These are phyloP conservation scores for Leccinum ochraceum DNA, from an alignment of 768 basidiomycete species.

Conservation along the genomic window DNA sequence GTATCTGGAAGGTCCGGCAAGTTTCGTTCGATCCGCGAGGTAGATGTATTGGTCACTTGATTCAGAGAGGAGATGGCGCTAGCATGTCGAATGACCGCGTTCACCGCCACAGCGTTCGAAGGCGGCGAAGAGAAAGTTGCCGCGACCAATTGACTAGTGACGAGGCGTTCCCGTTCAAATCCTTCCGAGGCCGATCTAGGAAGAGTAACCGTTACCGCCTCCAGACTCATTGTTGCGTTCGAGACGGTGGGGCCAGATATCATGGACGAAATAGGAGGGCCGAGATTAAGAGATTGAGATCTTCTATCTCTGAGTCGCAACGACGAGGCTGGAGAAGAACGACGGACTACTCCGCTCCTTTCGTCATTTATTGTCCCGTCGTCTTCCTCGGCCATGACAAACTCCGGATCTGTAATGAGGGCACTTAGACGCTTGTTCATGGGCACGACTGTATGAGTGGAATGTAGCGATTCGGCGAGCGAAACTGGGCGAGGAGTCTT, in stretches of 20 bases:
- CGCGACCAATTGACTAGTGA: slow-evolving; percentile 42
- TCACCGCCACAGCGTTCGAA: slow-evolving; percentile 23
- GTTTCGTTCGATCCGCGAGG: slow-evolving; percentile 29
- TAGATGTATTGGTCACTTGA: slow-evolving; percentile 30
- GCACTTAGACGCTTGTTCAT: slow-evolving; percentile 67
- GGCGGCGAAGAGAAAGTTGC: slow-evolving; percentile 41
- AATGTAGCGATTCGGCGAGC: slow-evolving; percentile 75
- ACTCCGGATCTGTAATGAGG: slow-evolving; percentile 66
- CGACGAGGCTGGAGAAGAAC: slow-evolving; percentile 45
- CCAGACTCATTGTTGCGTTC: slow-evolving; percentile 34
- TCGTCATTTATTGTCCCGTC: slow-evolving; percentile 31
- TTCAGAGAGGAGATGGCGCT: slow-evolving; percentile 19
- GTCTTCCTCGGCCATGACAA: slow-evolving; percentile 64
- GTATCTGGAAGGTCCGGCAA: slow-evolving; percentile 33
- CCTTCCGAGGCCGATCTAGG: slow-evolving; percentile 30
- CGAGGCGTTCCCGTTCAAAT: slow-evolving; percentile 42
- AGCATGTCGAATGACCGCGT: slow-evolving; percentile 26
- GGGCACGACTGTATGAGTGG: slow-evolving; percentile 70
- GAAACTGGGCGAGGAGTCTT: slow-evolving; percentile 73
- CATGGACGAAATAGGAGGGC: slow-evolving; percentile 35
- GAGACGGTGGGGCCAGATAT: slow-evolving; percentile 25
- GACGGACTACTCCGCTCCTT: slow-evolving; percentile 19
- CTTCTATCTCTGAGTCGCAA: slow-evolving; percentile 54
- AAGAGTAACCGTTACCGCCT: slow-evolving; percentile 30
- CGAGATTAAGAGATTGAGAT: slow-evolving; percentile 64